These are phyloP conservation scores for Raddia guianensis DNA, from an alignment of 176 grass and related monocot species.

Conservation along the genomic window DNA sequence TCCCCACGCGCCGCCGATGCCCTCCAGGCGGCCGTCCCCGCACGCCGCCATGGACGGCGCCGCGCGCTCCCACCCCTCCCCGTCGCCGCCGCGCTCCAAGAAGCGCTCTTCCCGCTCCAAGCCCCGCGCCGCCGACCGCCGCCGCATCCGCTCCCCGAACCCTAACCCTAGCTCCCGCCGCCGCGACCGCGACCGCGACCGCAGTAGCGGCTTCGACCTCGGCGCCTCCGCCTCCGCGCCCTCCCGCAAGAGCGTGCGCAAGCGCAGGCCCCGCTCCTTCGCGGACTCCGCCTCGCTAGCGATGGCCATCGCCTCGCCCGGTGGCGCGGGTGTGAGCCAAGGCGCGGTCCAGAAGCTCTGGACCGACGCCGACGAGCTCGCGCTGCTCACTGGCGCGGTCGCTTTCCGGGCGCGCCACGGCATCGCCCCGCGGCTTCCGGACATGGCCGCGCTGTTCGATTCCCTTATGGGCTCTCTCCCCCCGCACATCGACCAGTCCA, in stretches of 20 bases:
- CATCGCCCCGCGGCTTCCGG: slow-evolving; percentile 45
- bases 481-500: slow-evolving; percentile 56
- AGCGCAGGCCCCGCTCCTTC: slow-evolving; percentile 48
- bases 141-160: slow-evolving; percentile 28
- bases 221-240: neutral
- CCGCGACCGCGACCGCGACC: slow-evolving; percentile 22
- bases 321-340: neutral
- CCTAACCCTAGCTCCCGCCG: slow-evolving; percentile 48
- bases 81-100: slow-evolving; percentile 42
- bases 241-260: slow-evolving; percentile 50
- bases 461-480: slow-evolving; percentile 49
- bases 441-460: slow-evolving; percentile 55
- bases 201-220: neutral
- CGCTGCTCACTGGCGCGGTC: slow-evolving; percentile 59
- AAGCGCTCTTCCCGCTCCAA: slow-evolving; percentile 51
- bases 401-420: slow-evolving; percentile 56
- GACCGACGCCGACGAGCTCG: slow-evolving; percentile 60
- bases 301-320: slow-evolving; percentile 21
- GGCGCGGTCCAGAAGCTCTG: slow-evolving; percentile 58
- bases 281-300: slow-evolving; percentile 34
- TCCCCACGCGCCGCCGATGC: slow-evolving; percentile 44
- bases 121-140: slow-evolving; percentile 25
- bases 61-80: neutral
- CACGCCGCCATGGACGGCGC: slow-evolving; percentile 35
- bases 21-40: slow-evolving; percentile 49